phyloP scores from a whole-genome alignment of 192 early-diverging fungal genomes.

The Gamsiella multidivaricata region DNA sequence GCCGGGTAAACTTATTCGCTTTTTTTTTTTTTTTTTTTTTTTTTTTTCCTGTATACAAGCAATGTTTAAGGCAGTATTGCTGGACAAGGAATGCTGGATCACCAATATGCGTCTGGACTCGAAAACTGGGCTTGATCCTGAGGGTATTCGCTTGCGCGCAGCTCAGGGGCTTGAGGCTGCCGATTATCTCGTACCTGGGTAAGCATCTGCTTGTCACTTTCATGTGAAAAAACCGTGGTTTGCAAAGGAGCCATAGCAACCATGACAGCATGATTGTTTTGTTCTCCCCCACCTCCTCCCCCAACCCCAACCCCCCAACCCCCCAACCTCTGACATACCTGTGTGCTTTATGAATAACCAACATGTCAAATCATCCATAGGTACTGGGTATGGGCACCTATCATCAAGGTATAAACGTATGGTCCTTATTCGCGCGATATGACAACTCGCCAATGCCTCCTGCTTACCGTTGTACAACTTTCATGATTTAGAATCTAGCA shows the following conservation, averaged over 20 bases:
- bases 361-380: too few species aligned
- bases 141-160: constrained; percentile 82
- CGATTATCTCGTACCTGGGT: constrained; percentile 91
- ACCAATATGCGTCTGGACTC: constrained; percentile 86
- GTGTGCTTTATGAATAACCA: too few species aligned
- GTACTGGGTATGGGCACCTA: constrained; percentile 87
- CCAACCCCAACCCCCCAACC: too few species aligned
- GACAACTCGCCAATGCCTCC: too few species aligned
- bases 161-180: constrained; percentile 88
- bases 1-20: not conserved
- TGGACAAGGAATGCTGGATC: constrained; percentile 91
- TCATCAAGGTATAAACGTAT: constrained; percentile 35
- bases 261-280: constrained; percentile 10
- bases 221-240: not conserved
- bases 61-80: constrained; percentile 84
- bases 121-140: constrained; percentile 86
- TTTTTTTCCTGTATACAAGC: constrained; percentile 45
- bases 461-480: too few species aligned
- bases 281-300: not conserved
- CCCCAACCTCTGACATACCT: too few species aligned
- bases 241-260: not conserved
- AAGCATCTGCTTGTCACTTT: constrained; percentile 17
- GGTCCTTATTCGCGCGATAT: not conserved
- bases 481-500: constrained; percentile 80
- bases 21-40: not conserved